Evolutionary conservation across 306 rosid species (phyloP), one percentile per base, ranked within the genome.

Genomic region (Vigna nakashimae): DNA sequence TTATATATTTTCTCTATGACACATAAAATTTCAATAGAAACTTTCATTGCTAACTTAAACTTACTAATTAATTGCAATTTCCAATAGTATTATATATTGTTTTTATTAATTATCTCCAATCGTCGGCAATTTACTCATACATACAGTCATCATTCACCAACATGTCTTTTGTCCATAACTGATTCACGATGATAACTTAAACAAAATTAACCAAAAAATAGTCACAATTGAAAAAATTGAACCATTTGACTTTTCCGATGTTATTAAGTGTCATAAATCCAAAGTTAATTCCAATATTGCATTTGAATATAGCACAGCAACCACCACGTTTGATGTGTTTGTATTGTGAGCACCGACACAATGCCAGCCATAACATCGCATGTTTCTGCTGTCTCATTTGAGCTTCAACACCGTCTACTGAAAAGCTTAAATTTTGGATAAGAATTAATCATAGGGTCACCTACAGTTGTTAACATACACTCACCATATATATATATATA

Each of bases 301-400:
- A 4, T 34, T 34, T 4, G 65, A 10, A 20, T 43, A 20, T 43
- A 2, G 36, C 53, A 43, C 15, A 36, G 7, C 42, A 36, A 36
- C 42, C 8, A 36, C 42, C 42, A 36, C 42, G 9, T 36, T 6
- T 36, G 42, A 6, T 36, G 8, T 36, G 42, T 10, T 30, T 38
- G 1, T 2, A 53, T 46, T 64, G n/a, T 36, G 3, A 16, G 34
- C 58, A 73, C 87, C 87, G 87, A 84, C 84, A 75, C 67, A 71
- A 26, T 71, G 71, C 79, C 84, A 84, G 75, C 75, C 45, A 67
- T 49, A 48, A 51, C 0, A 15, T 55, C 36, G 22, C 76, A 72
- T 22, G 53, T 40, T 30, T 38, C 15, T 71, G 5, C 38, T 38
- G 65, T 71, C 36, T 72, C 2, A 20, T 71, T 1, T 36, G 6